Percentiles rank a stretch among this genome's conserved stretches.
Conservation (phyloP, 192 early-diverging fungal genomes). For the Coemansia umbellata region DNA sequence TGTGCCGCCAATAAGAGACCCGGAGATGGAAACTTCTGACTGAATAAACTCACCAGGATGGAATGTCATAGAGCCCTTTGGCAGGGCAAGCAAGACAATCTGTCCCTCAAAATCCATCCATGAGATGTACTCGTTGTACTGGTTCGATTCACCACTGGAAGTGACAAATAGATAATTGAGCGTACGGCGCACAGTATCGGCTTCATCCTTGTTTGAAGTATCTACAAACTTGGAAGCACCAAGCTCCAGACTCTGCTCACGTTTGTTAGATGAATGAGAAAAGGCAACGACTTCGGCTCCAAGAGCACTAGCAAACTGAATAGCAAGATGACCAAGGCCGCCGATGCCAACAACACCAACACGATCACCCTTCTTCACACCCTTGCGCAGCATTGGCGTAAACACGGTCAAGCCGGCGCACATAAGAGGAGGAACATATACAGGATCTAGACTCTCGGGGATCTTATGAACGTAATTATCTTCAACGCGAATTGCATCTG, state of each 20-base stretch:
- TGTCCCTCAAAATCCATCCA: constrained; percentile 58
- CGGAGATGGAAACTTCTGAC: constrained; percentile 53
- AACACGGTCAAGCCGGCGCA: constrained; percentile 85
- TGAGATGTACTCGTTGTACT: constrained; percentile 50
- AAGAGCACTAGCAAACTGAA: constrained; percentile 59
- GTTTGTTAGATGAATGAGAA: constrained; percentile 57
- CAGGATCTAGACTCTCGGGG: constrained; percentile 47
- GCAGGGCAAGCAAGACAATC: constrained; percentile 61
- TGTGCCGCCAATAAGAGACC: constrained; percentile 64
- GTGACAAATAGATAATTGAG: constrained; percentile 43
- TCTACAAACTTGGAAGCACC: constrained; percentile 57
- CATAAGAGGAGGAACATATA: constrained; percentile 67
- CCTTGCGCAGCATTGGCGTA: constrained; percentile 59
- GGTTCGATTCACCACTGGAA: constrained; percentile 18
- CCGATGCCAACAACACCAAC: constrained; percentile 79
- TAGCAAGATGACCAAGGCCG: constrained; percentile 69
- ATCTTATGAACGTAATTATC: constrained; percentile 63
- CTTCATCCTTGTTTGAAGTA: constrained; percentile 24
- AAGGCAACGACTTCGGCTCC: constrained; percentile 54
- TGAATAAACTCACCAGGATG: constrained; percentile 43
- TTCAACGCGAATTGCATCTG: constrained; percentile 59
- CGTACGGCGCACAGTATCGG: constrained; percentile 10
- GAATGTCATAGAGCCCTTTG: constrained; percentile 55
- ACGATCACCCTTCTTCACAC: constrained; percentile 57
- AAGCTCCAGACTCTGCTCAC: constrained; percentile 50